Evolutionary conservation across 2,329 filamentous ascomycete genomes (phyloP).

Genomic region (Parastagonospora avenae): DNA sequence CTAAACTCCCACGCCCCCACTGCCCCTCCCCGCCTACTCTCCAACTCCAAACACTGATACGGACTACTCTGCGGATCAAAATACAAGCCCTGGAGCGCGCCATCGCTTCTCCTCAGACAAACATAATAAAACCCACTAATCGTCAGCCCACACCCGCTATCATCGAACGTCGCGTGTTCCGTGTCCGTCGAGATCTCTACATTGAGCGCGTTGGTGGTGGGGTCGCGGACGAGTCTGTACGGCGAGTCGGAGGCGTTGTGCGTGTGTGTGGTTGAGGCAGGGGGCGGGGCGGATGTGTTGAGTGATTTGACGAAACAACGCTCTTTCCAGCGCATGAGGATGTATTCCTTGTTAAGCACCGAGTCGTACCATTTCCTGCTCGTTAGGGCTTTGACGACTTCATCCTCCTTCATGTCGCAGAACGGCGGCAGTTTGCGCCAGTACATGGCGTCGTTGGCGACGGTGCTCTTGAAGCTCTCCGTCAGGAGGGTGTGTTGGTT

Average conservation of each 20-base stretch:
- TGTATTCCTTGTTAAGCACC: constrained; percentile 53
- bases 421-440: constrained; percentile 57
- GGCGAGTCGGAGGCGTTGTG: constrained; percentile 10
- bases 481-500: constrained; percentile 58
- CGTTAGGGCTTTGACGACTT: constrained; percentile 52
- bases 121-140: constrained; percentile 63
- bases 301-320: constrained; percentile 53
- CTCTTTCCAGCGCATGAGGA: constrained; percentile 64
- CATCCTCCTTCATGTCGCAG: constrained; percentile 44
- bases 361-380: constrained; percentile 42
- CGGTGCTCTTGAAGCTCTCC: constrained; percentile 53
- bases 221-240: constrained; percentile 23
- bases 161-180: constrained; percentile 32
- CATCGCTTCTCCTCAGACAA: constrained; percentile 53
- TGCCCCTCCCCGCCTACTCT: constrained; percentile 40
- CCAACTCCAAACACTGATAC: constrained; percentile 58
- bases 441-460: constrained; percentile 53
- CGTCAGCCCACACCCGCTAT: constrained; percentile 53
- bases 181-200: constrained; percentile 14
- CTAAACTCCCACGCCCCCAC: constrained; percentile 48
- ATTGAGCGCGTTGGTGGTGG: constrained; percentile 14
- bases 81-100: constrained; percentile 58
- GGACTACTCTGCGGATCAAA: constrained; percentile 61
- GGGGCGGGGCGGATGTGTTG: constrained; percentile 19
- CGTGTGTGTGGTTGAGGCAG: constrained; percentile 14